phyloP scores from a whole-genome alignment of 2,329 filamentous ascomycete genomes.

The Fusarium nygamai region DNA sequence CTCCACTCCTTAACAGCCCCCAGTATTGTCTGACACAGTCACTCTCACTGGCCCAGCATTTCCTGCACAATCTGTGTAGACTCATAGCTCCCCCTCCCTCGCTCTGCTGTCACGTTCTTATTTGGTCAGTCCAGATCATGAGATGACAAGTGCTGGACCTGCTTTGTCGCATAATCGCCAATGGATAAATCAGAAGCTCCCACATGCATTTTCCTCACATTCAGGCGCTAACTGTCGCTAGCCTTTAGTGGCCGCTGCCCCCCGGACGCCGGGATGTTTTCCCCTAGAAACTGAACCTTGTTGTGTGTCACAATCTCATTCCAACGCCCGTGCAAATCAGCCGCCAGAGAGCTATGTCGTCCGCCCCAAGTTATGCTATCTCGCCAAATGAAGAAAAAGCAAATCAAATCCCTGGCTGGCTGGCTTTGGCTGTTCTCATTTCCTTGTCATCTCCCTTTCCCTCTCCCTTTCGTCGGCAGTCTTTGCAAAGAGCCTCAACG shows the following conservation, averaged over 20 bases:
- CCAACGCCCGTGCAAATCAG: constrained; percentile 23
- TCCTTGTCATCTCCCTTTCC: constrained; percentile 24
- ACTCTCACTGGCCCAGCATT: constrained; percentile 14
- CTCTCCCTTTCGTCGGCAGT: background rate
- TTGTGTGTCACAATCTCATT: background rate
- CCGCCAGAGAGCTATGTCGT: constrained; percentile 4
- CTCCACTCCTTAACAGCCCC: constrained; percentile 9
- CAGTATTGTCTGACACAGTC: constrained; percentile 13
- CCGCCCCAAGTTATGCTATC: background rate
- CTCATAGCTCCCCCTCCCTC: constrained; percentile 12
- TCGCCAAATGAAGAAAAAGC: constrained; percentile 19
- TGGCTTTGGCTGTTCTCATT: constrained; percentile 10
- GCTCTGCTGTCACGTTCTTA: constrained; percentile 28
- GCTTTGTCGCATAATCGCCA: background rate
- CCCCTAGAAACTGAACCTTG: constrained; percentile 26
- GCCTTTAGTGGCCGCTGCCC: constrained; percentile 30
- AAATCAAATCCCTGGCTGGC: constrained; percentile 23
- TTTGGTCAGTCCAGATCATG: constrained; percentile 12
- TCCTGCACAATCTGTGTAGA: constrained; percentile 3
- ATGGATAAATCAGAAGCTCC: constrained; percentile 27
- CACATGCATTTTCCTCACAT: constrained; percentile 6
- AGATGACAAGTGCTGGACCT: constrained; percentile 5
- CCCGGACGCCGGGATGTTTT: constrained; percentile 22
- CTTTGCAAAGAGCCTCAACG: constrained; percentile 28
- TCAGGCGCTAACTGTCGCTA: constrained; percentile 29